These are phyloP conservation scores for Leccinum subatratum DNA, from an alignment of 1,284 basidiomycete genomes.

Conservation along the genomic window DNA sequence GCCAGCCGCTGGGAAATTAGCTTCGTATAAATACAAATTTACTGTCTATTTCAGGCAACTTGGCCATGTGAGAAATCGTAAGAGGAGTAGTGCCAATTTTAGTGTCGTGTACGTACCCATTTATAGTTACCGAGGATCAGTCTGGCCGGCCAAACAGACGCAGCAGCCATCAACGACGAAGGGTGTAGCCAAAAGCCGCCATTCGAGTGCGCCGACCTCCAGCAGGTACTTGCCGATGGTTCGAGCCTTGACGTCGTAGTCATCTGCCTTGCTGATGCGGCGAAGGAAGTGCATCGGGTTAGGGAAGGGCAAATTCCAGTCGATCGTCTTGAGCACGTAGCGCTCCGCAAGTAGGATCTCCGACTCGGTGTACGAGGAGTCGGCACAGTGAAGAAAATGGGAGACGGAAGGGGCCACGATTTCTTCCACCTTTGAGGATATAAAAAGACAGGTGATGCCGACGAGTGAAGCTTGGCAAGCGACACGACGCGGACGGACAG, in stretches of 20 bases:
- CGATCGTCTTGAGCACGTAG: constrained; percentile 87
- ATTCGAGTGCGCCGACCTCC: constrained; percentile 87
- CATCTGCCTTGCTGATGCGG: constrained; percentile 92
- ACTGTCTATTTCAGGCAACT: no score
- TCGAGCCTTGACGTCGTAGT: constrained; percentile 86
- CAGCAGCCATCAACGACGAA: constrained; percentile 84
- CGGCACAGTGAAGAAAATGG: constrained; percentile 87
- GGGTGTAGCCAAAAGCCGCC: constrained; percentile 76
- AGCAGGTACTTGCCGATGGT: constrained; percentile 92
- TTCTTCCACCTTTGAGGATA: constrained; percentile 95
- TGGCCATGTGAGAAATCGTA: no score
- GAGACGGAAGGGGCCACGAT: constrained; percentile 85
- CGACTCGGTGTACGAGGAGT: constrained; percentile 61
- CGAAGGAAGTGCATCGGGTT: constrained; percentile 93
- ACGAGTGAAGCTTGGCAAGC: constrained; percentile 1
- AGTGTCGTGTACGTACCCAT: constrained; percentile 67
- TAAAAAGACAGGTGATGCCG: neutral
- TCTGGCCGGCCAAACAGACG: constrained; percentile 88
- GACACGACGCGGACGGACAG: constrained; percentile 87
- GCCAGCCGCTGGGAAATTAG: no score
- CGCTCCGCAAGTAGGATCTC: constrained; percentile 93
- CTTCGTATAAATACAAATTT: no score
- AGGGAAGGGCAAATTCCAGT: constrained; percentile 90
- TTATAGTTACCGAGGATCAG: constrained; percentile 77
- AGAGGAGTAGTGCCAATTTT: no score